These are phyloP conservation scores for Monilinia aucupariae DNA, from an alignment of 2,329 filamentous ascomycete genomes.

Conservation along the genomic window DNA sequence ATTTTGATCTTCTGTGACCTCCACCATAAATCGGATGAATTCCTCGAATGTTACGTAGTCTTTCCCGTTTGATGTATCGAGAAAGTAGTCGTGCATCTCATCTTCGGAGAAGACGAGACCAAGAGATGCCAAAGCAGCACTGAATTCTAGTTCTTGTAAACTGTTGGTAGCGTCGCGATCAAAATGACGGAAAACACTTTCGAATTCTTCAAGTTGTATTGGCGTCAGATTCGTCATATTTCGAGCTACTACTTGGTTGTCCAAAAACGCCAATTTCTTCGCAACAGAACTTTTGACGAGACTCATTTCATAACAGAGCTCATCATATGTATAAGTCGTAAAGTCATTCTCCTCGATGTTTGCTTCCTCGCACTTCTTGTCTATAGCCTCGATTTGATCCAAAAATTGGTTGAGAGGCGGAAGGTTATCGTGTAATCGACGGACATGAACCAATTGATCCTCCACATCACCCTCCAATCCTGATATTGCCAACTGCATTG, in stretches of 20 bases:
- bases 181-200: slow-evolving; percentile 96
- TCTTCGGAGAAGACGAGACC: slow-evolving; percentile 95
- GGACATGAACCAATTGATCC: slow-evolving; percentile 84
- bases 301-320: slow-evolving; percentile 86
- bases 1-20: slow-evolving; percentile 97
- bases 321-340: slow-evolving; percentile 98
- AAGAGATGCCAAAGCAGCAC: slow-evolving; percentile 87
- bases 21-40: slow-evolving; percentile 99
- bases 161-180: slow-evolving; percentile 89
- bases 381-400: slow-evolving; percentile 77
- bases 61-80: slow-evolving; percentile 73
- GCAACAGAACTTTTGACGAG: slow-evolving; percentile 87
- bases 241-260: slow-evolving; percentile 96
- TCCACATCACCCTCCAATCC: slow-evolving; percentile 96
- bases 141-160: slow-evolving; percentile 90
- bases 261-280: slow-evolving; percentile 93
- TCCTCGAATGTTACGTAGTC: slow-evolving; percentile 93
- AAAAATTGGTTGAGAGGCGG: slow-evolving; percentile 88
- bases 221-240: slow-evolving; percentile 99
- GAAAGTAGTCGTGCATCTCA: slow-evolving; percentile 95
- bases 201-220: slow-evolving; percentile 97
- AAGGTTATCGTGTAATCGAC: slow-evolving; percentile 77
- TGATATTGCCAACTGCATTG: slow-evolving; percentile 88
- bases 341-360: slow-evolving; percentile 99
- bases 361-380: slow-evolving; percentile 86